Base-by-base conservation (phyloP, 78 protist genomes). In the Diacronema lutheri region DNA sequence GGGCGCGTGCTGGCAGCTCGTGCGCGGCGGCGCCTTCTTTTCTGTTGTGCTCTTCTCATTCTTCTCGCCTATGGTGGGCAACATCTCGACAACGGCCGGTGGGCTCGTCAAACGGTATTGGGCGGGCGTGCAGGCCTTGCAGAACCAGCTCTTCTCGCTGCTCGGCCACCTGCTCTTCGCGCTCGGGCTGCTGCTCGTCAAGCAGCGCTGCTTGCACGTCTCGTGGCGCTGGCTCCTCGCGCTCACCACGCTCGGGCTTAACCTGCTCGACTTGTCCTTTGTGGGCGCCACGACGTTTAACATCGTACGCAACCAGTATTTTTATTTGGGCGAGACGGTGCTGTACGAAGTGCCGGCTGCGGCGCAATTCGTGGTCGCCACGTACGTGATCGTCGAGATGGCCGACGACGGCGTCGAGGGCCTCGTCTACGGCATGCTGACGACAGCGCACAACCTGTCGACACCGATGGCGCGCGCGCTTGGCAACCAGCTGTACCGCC, bases 251-350 rank as follows among this genome's bases (percentile, higher is more conserved):
- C 31, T 33, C 21, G 6, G 4, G 71, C 71, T 64, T 41, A 64
- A 64, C 71, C 13, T 64, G 41, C 6, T 64, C 71, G 71, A 64
- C 71, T 0, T 64, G 40, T 20, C 41, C 71, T 64, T 64, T 41
- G 37, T 33, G 41, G 1, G 10, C 23, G 4, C 3, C 71, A 64
- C 71, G 41, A 21, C 33, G 41, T 64, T 64, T 20, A 41, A 64
- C 71, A 41, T 64, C 71, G 71, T 64, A 12, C 71, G 71, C 71
- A 64, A 64, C 40, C 71, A 64, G 71, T 64, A 64, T 16, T 64
- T 64, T 41, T 64, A 64, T 41, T 41, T 64, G 41, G 71, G 71
- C 41, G 71, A 64, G 71, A 64, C 71, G 25, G 41, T 64, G 37
- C 71, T 64, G 26, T 10, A 11, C 40, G 71, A 64, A 16, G 23